Conservation (phyloP, 441 rosid genomes). For the Populus hybrid region DNA sequence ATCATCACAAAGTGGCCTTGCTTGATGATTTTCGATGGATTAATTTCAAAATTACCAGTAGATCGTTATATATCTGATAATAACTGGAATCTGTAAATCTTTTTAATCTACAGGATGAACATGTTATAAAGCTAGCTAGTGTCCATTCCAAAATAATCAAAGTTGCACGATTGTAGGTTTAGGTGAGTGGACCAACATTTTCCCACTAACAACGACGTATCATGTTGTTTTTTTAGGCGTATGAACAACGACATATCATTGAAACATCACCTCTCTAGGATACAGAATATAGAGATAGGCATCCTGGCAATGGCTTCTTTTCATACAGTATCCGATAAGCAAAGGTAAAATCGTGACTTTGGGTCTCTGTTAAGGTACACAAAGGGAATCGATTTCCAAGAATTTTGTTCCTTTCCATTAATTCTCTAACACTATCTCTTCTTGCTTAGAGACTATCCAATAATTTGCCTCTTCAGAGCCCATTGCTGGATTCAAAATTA, state of each 20-base stretch:
- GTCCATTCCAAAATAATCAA: background rate
- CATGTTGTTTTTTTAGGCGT: background rate
- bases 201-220: background rate
- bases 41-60: background rate
- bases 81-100: background rate
- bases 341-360: no score
- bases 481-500: background rate
- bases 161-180: background rate
- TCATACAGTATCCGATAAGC: no score
- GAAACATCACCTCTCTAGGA: background rate
- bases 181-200: background rate
- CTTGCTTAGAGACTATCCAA: background rate
- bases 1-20: no score
- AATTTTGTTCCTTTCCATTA: no score
- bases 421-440: no score
- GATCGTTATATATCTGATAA: background rate
- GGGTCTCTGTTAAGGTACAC: background rate
- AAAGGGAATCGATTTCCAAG: background rate
- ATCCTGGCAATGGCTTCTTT: background rate
- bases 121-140: no score
- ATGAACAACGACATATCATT: background rate
- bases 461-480: background rate
- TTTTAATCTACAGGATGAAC: background rate
- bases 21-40: no score
- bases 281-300: background rate